Evolutionary conservation across 2,329 filamentous ascomycete species (phyloP).

Genomic region (Pochonia chlamydosporia): DNA sequence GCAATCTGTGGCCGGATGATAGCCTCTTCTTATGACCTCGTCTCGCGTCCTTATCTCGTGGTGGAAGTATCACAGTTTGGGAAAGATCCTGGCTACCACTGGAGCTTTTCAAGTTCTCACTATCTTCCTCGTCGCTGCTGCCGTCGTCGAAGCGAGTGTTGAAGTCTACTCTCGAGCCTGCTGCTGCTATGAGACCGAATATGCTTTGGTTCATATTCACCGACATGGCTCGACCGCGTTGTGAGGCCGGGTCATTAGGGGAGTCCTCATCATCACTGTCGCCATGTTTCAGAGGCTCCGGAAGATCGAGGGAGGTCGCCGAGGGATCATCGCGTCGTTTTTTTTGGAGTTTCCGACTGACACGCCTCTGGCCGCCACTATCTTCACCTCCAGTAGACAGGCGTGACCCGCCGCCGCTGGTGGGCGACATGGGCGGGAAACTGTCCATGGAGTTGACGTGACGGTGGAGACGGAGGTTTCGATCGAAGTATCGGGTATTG

Average conservation of each 20-base stretch:
- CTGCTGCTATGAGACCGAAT: slow-evolving; percentile 86
- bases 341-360: slow-evolving; percentile 39
- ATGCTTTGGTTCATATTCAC: slow-evolving; percentile 90
- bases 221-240: slow-evolving; percentile 42
- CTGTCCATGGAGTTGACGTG: slow-evolving; percentile 1
- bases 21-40: slow-evolving; percentile 50
- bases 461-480: neutral
- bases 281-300: slow-evolving; percentile 45
- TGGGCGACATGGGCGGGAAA: slow-evolving; percentile 3
- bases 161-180: slow-evolving; percentile 77
- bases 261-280: slow-evolving; percentile 44
- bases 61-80: slow-evolving; percentile 35
- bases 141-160: slow-evolving; percentile 72
- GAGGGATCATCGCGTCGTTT: slow-evolving; percentile 32
- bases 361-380: slow-evolving; percentile 31
- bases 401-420: slow-evolving; percentile 4
- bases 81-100: slow-evolving; percentile 40
- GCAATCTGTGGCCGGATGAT: slow-evolving; percentile 55
- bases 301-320: slow-evolving; percentile 36
- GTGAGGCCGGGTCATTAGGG: slow-evolving; percentile 32
- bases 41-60: slow-evolving; percentile 24
- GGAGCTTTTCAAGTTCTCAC: slow-evolving; percentile 31
- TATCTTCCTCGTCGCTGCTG: slow-evolving; percentile 77
- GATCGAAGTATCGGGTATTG: neutral
- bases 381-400: slow-evolving; percentile 21